Base-by-base conservation (phyloP, 2,329 filamentous ascomycete species). In the Hypoxylon sp. region DNA sequence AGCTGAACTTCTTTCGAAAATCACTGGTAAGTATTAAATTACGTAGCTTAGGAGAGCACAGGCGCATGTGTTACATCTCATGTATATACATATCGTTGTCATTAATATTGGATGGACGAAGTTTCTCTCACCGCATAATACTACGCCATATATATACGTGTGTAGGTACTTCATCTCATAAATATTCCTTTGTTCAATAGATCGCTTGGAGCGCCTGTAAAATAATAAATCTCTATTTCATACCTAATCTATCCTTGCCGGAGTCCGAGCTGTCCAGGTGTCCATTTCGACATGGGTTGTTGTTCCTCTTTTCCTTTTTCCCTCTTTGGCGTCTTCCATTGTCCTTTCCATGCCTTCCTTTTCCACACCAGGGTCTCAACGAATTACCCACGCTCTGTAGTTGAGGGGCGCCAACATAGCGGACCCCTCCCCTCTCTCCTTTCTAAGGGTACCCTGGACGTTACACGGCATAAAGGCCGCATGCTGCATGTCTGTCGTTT, bases 401-500 rank as follows among this genome's bases (percentile, higher is more conserved):
- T 55, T 17, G 26, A 46, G 62, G 44, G 52, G 63, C 55, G 48
- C 58, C 60, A 48, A 69, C 59, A 66, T 48, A 60, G 62, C 24
- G 37, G 42, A 3, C 19, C 53, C 48, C 47, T 56, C 56, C 54
- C 54, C 58, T 63, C 47, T 47, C 26, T 58, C 61, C 17, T 55
- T 68, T 67, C 67, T 58, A 48, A 60, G 60, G 58, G 62, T 66
- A 70, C 68, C 70, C 65, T 69, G 65, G 57, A 67, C 52, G 71
- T 75, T 72, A 71, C 73, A 76, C 74, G 56, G 66, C 74, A 72
- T 70, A 58, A 33, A 51, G 55, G 59, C 66, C 67, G 65, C 70
- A 72, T 66, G 68, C 70, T 72, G 69, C 55, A 66, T 65, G 56
- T 72, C 65, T 72, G 67, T 63, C 69, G 63, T 70, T 59, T 65